Base-by-base conservation (phyloP, 768 basidiomycete genomes). In the Phaeotremella fagi region DNA sequence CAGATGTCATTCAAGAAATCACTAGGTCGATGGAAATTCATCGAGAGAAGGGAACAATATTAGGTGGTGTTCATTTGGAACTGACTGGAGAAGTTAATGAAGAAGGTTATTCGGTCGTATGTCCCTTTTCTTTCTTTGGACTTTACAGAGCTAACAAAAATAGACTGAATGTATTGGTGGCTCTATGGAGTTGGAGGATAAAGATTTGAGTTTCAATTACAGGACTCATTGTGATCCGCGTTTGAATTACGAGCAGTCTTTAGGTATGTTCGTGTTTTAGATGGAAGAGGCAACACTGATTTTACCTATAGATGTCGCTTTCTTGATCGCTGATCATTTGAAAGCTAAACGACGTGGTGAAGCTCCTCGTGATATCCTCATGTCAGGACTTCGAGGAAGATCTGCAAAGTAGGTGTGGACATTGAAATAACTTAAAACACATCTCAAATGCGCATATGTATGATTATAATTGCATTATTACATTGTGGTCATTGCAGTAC, bases 171-270 rank as follows among this genome's bases (percentile, higher is more conserved):
- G 92, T 68, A 78, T 92, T 9, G 95, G 95, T 3, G 95, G 94
- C 0, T 94, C 89, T 60, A 98, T 97, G 92, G 86, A 88, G 68
- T 77, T 97, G 31, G 81, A 79, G 42, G 94, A 97, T 71, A 87
- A 91, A 59, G 80, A 95, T 72, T 80, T 99, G 15, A 85, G 82
- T n/a, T 76, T 92, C 72, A 80, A 92, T 60, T 99, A 98, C 72
- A 86, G 94, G 77, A 84, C 86, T 1, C 94, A 94, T 77, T 97
- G 94, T 69, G 92, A 97, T 77, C 94, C 91, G 1, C 78, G 92
- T 41, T 76, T 97, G 58, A 94, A 95, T 72, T 90, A 90, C 62
- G 91, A 94, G 74, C 91, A 94, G 73, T 86, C 85, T 41, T 79
- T 97, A n/a, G 89, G 89, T 90, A 61, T 56, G 83, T 77, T 1